Conservation (phyloP, 345 rosid genomes). For the Nephelium lappaceum region DNA sequence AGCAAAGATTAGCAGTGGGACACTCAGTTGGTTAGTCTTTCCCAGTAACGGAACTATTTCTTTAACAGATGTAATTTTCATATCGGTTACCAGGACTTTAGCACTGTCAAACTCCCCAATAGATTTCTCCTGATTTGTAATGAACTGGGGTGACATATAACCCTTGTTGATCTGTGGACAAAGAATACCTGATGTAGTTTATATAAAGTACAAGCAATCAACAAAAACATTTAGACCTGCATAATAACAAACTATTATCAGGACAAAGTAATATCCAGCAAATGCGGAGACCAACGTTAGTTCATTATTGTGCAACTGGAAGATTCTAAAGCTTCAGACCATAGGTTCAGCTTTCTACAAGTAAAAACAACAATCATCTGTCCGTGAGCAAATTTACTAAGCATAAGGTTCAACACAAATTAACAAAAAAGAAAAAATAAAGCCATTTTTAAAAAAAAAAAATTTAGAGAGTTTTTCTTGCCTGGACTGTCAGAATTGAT, state of each 20-base stretch:
- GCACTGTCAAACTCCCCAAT: constrained; percentile 79
- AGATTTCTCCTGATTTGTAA: constrained; percentile 77
- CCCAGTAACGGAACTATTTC: constrained; percentile 74
- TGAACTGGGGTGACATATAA: constrained; percentile 76
- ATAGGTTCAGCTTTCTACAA: background rate
- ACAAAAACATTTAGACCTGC: background rate
- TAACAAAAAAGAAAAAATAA: background rate
- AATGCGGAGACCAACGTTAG: background rate
- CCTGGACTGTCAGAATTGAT: background rate
- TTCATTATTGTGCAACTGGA: background rate
- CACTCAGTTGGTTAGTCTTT: constrained; percentile 72
- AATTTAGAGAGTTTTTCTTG: background rate
- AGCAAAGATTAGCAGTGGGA: constrained; percentile 77
- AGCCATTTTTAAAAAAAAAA: no score
- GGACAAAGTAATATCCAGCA: background rate
- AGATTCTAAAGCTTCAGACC: background rate
- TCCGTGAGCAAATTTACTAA: no score
- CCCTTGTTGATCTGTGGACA: constrained; percentile 80
- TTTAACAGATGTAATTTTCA: constrained; percentile 61
- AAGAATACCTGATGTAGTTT: constrained; percentile 2
- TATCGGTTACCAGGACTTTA: constrained; percentile 79
- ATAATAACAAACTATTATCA: background rate
- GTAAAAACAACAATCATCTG: background rate
- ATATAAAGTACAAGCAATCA: constrained; percentile 5
- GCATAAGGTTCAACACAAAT: background rate